phyloP scores from a whole-genome alignment of 495 filamentous ascomycete genomes.

The Penicillium cosmopolitanum region DNA sequence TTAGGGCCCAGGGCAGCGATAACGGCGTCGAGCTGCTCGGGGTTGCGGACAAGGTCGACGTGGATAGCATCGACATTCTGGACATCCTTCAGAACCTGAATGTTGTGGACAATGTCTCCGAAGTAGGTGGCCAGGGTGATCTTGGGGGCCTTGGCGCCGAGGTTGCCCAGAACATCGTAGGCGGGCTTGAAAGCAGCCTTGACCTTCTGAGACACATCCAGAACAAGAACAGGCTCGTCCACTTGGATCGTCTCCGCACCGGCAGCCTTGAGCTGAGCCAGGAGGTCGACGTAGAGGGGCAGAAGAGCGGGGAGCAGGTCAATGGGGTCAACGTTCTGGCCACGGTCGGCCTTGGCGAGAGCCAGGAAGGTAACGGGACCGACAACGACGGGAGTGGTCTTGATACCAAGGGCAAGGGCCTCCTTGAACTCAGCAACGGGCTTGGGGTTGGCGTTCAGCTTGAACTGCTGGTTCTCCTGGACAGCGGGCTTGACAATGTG shows the following conservation, averaged over 20 bases:
- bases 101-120: conserved; percentile 98
- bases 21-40: conserved; percentile 90
- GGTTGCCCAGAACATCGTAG: conserved; percentile 81
- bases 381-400: conserved; percentile 90
- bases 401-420: conserved; percentile 93
- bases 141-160: conserved; percentile 77
- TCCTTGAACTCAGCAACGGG: conserved; percentile 91
- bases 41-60: conserved; percentile 94
- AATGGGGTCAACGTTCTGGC: conserved; percentile 88
- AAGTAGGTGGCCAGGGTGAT: conserved; percentile 94
- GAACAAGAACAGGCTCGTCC: conserved; percentile 95
- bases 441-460: conserved; percentile 84
- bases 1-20: conserved; percentile 75
- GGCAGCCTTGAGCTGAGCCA: conserved; percentile 88
- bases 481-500: conserved; percentile 99
- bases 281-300: conserved; percentile 88
- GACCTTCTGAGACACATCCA: conserved; percentile 81
- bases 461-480: conserved; percentile 94
- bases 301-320: conserved; percentile 87
- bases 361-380: conserved; percentile 96
- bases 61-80: conserved; percentile 80
- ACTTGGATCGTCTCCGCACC: conserved; percentile 95
- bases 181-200: conserved; percentile 98
- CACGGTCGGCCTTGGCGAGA: conserved; percentile 96
- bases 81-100: conserved; percentile 75